Conservation (phyloP, 2,329 filamentous ascomycete genomes). For the Xylaria sp. region DNA sequence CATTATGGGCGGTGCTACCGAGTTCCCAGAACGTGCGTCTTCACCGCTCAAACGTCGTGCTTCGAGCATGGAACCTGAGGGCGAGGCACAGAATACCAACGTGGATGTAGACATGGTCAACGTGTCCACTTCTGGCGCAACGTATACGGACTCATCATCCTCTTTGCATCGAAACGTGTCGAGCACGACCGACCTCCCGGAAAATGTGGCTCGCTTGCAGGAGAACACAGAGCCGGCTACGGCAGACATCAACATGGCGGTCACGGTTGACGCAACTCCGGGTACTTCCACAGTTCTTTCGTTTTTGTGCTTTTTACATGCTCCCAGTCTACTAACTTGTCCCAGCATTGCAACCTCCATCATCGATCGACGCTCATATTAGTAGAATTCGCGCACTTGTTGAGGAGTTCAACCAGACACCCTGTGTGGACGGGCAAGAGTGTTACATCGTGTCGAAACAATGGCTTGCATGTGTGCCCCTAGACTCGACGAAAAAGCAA, state of each 20-base stretch:
- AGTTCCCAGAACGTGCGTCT: constrained; percentile 68
- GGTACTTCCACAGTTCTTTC: constrained; percentile 23
- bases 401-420: constrained; percentile 60
- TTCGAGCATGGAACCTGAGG: constrained; percentile 68
- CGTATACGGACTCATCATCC: constrained; percentile 21
- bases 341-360: constrained; percentile 39
- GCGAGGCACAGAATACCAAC: constrained; percentile 49
- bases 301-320: background rate
- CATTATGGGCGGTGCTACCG: constrained; percentile 69
- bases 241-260: background rate
- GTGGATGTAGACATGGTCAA: constrained; percentile 60
- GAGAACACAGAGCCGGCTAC: background rate
- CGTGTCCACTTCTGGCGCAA: constrained; percentile 42
- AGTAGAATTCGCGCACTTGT: constrained; percentile 73
- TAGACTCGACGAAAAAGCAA: constrained; percentile 67
- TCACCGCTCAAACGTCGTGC: constrained; percentile 72
- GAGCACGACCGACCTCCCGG: constrained; percentile 25
- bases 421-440: constrained; percentile 74
- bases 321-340: constrained; percentile 25
- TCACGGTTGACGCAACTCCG: constrained; percentile 10
- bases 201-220: constrained; percentile 19
- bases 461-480: constrained; percentile 81
- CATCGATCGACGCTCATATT: constrained; percentile 75
- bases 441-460: constrained; percentile 81
- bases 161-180: constrained; percentile 16